Percentiles rank a stretch among this genome's conserved stretches.
phyloP scores from a whole-genome alignment of 2,329 filamentous ascomycete genomes.

The Beauveria rudraprayagi region DNA sequence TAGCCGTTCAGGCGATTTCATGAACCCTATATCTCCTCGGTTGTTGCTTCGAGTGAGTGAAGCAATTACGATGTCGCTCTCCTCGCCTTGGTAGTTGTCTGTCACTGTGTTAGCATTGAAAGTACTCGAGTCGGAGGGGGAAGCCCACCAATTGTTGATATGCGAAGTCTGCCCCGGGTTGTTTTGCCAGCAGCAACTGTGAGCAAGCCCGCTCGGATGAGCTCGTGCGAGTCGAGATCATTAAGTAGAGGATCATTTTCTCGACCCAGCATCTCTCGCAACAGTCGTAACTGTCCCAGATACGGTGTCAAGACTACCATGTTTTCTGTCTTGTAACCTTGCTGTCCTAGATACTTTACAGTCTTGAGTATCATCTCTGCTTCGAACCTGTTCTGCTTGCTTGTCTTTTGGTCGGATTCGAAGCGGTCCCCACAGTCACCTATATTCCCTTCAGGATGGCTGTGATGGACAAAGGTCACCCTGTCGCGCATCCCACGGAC shows the following conservation, averaged over 20 bases:
- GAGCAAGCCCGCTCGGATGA: conserved; percentile 52
- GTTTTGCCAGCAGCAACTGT: conserved; percentile 40
- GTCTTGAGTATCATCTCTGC: conserved; percentile 56
- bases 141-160: conserved; percentile 61
- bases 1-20: conserved; percentile 39
- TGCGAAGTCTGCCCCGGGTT: conserved; percentile 42
- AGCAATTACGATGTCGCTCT: conserved; percentile 62
- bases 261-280: conserved; percentile 43
- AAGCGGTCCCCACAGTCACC: conserved; percentile 35
- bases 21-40: conserved; percentile 58
- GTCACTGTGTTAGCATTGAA: neutral
- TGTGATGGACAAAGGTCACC: conserved; percentile 61
- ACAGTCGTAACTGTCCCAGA: conserved; percentile 55
- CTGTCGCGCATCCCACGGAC: conserved; percentile 51
- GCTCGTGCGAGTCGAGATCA: conserved; percentile 57
- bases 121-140: neutral
- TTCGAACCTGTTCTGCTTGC: conserved; percentile 56
- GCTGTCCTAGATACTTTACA: conserved; percentile 60
- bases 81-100: conserved; percentile 77
- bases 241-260: conserved; percentile 59
- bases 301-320: conserved; percentile 67
- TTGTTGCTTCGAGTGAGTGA: conserved; percentile 61
- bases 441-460: conserved; percentile 41
- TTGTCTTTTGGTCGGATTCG: conserved; percentile 41
- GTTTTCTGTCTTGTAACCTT: conserved; percentile 58